Evolutionary conservation across 2,329 filamentous ascomycete genomes (phyloP), one percentile per base, ranked within the genome.

Genomic region (Penicillium sp.): DNA sequence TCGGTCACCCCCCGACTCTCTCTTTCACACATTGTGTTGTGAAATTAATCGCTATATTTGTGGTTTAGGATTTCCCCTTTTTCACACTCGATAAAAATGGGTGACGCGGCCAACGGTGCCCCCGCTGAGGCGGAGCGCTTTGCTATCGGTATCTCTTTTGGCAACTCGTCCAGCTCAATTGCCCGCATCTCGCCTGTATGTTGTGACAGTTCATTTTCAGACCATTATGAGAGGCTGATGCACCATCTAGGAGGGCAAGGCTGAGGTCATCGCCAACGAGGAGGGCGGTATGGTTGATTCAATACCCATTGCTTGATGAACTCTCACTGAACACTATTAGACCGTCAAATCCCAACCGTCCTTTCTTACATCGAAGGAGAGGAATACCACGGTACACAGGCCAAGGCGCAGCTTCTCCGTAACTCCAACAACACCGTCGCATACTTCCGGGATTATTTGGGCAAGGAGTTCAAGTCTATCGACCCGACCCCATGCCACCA

Each of bases 161-260:
- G 93, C 72, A 98, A 97, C 76, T 90, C 89, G 48, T 94, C 95
- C 82, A 94, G 88, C 74, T 96, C 89, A 46, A 96, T 98, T 72
- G 91, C 91, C 58, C 89, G 83, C 67, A 94, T 90, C 32, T 80
- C 84, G 48, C 69, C 70, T 48, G 77, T 80, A 68, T 51, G 74
- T 59, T 33, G 18, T 21, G 36, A 15, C 31, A 25, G 13, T 11
- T 34, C 26, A 14, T 4, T n/a, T 26, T 21, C 10, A 8, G 9
- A 13, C 17, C 11, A 26, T 31, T 7, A 18, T 43, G 20, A 17
- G 13, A 39, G 13, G 33, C 38, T 49, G 38, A 58, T 30, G 28
- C 8, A 14, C 7, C 29, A 25, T 49, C 47, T 50, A 79, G 77
- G 91, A 97, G 62, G 91, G 94, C 70, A 94, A 94, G 76, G 84